These are phyloP conservation scores for Stachybotrys chlorohalonatus DNA, from an alignment of 2,329 filamentous ascomycete genomes.

Conservation along the genomic window DNA sequence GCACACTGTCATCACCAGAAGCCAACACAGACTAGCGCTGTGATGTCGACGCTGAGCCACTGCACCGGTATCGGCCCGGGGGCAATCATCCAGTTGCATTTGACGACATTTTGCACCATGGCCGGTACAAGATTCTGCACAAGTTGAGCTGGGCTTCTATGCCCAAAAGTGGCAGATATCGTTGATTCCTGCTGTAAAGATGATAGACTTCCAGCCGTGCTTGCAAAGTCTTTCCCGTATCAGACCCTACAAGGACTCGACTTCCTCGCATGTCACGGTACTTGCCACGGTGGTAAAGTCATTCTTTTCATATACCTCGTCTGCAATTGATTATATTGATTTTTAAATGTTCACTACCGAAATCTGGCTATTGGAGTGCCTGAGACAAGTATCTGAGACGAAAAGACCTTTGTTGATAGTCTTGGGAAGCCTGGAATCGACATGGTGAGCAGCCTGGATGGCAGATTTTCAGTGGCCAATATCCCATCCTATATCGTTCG, in stretches of 20 bases:
- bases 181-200: conserved; percentile 1
- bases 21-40: conserved; percentile 3
- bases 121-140: conserved; percentile 30
- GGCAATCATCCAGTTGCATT: conserved; percentile 32
- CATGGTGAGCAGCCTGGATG: conserved; percentile 3
- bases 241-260: conserved; percentile 9
- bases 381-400: background rate
- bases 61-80: conserved; percentile 20
- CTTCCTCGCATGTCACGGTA: conserved; percentile 4
- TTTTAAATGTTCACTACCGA: conserved; percentile 8
- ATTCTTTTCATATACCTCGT: background rate
- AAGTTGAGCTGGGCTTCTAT: conserved; percentile 27
- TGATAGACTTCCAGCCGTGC: conserved; percentile 3
- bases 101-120: conserved; percentile 25
- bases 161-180: conserved; percentile 3
- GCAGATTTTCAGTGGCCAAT: background rate
- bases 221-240: conserved; percentile 4
- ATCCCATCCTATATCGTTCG: conserved; percentile 7
- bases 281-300: conserved; percentile 11
- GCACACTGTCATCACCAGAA: no score
- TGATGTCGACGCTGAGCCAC: conserved; percentile 8
- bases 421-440: conserved; percentile 5
- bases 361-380: conserved; percentile 8
- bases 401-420: conserved; percentile 2
- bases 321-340: background rate